Evolutionary conservation across 164 flowering plant species (phyloP).

Genomic region (Chloranthus sessilifolius): DNA sequence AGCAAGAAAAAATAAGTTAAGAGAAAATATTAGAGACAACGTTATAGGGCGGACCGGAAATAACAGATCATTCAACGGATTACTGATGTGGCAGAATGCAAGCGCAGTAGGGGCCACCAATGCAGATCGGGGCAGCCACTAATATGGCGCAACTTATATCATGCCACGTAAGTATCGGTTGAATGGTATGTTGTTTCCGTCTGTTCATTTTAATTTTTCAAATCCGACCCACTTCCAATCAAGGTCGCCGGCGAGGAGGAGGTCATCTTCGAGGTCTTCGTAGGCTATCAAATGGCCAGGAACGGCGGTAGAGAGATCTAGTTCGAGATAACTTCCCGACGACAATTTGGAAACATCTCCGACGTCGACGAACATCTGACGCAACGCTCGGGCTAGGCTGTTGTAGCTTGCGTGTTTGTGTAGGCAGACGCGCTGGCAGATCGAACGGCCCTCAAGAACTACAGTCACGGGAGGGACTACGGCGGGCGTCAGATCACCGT

Average conservation of each 20-base stretch:
- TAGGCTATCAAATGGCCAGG: conserved; percentile 80
- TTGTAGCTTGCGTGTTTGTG: conserved; percentile 57
- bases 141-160: not conserved
- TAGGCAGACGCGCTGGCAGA: conserved; percentile 74
- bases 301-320: conserved; percentile 61
- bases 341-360: conserved; percentile 1
- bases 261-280: conserved; percentile 85
- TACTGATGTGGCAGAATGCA: too few relatives aligned
- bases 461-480: conserved; percentile 75
- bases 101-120: too few relatives aligned
- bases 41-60: not conserved
- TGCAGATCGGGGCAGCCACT: too few relatives aligned
- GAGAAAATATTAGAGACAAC: not conserved
- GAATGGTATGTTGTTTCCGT: not conserved
- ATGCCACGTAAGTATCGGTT: not conserved
- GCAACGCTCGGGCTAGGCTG: conserved; percentile 58
- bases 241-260: conserved; percentile 83
- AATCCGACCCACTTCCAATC: conserved; percentile 58
- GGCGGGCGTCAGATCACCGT: conserved; percentile 32
- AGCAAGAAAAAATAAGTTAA: not conserved
- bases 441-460: conserved; percentile 75
- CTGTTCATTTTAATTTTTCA: not conserved
- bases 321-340: conserved; percentile 12
- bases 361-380: conserved; percentile 56
- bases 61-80: not conserved